phyloP scores from a whole-genome alignment of 257 asterid genomes.

The Euphrasia confusa region DNA sequence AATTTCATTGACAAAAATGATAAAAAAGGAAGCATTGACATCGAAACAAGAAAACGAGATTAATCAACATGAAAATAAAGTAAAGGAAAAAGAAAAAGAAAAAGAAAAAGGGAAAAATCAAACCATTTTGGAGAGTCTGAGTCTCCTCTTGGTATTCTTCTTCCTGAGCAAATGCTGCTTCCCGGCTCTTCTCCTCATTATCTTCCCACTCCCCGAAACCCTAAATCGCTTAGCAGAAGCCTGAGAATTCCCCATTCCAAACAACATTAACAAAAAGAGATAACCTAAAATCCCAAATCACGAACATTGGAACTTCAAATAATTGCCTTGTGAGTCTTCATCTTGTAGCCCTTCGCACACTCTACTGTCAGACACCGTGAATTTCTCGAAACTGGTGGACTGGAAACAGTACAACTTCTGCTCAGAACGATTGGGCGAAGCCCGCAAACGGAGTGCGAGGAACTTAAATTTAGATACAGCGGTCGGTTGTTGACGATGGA shows the following conservation, averaged over 20 bases:
- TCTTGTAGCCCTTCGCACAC: constrained; percentile 69
- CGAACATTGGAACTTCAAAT: background rate
- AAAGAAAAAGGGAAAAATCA: constrained; percentile 10
- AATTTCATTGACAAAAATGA: background rate
- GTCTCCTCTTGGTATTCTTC: constrained; percentile 89
- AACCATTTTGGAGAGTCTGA: constrained; percentile 81
- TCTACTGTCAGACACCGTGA: constrained; percentile 40
- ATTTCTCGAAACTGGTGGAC: constrained; percentile 27
- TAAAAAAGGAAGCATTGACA: background rate
- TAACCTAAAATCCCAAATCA: too few species aligned
- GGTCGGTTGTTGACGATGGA: constrained; percentile 24
- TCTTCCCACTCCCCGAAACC: constrained; percentile 89
- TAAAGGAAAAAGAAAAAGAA: background rate
- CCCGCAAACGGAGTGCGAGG: constrained; percentile 44
- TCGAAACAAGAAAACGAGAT: background rate
- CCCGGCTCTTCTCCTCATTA: constrained; percentile 94
- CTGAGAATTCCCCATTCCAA: constrained; percentile 28
- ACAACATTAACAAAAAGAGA: too few species aligned
- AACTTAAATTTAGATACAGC: constrained; percentile 43
- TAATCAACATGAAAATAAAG: constrained; percentile 1
- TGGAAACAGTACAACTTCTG: constrained; percentile 20
- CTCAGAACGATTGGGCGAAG: constrained; percentile 42
- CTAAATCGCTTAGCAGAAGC: constrained; percentile 92
- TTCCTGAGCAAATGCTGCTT: constrained; percentile 91
- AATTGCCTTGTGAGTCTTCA: constrained; percentile 81